Percentiles rank a stretch among this genome's conserved stretches.
Evolutionary conservation across 2,329 filamentous ascomycete genomes (phyloP).

Genomic region (Exserohilum rostratum): DNA sequence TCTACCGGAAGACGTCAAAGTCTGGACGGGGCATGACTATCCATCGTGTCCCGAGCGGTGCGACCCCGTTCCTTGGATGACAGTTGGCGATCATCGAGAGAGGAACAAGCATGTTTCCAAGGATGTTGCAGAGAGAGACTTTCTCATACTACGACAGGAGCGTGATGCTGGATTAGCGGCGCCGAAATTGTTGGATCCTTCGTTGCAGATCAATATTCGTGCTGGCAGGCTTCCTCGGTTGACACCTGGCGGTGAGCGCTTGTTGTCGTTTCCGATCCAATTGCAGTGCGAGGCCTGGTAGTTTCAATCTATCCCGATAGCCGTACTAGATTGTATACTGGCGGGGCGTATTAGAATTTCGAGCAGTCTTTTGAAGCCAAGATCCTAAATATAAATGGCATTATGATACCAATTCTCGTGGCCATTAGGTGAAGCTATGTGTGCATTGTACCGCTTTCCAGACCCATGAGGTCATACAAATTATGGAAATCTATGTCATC

Average conservation of each 20-base stretch:
- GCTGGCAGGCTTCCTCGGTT: slow-evolving; percentile 41
- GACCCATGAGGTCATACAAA: slow-evolving; percentile 17
- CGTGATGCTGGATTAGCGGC: slow-evolving; percentile 39
- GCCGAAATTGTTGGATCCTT: slow-evolving; percentile 47
- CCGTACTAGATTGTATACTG: no score
- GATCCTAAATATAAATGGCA: background rate
- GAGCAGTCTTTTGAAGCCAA: no score
- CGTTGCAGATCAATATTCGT: slow-evolving; percentile 51
- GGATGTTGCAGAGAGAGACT: slow-evolving; percentile 36
- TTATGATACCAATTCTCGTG: background rate
- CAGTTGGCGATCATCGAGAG: slow-evolving; percentile 43
- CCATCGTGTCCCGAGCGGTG: slow-evolving; percentile 25
- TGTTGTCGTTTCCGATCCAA: slow-evolving; percentile 14
- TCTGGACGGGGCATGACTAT: slow-evolving; percentile 49
- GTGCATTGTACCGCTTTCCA: slow-evolving; percentile 7
- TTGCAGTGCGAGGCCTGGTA: slow-evolving; percentile 2
- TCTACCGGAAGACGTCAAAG: slow-evolving; percentile 35
- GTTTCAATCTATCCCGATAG: background rate
- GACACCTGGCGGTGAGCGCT: slow-evolving; percentile 5
- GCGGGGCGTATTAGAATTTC: no score
- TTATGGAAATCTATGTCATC: slow-evolving; percentile 16
- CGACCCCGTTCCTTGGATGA: slow-evolving; percentile 40
- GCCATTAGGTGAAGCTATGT: background rate
- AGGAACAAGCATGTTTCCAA: slow-evolving; percentile 45
- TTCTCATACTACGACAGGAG: slow-evolving; percentile 40